phyloP scores from a whole-genome alignment of 2,329 filamentous ascomycete genomes.

The Pseudonectria foliicola region DNA sequence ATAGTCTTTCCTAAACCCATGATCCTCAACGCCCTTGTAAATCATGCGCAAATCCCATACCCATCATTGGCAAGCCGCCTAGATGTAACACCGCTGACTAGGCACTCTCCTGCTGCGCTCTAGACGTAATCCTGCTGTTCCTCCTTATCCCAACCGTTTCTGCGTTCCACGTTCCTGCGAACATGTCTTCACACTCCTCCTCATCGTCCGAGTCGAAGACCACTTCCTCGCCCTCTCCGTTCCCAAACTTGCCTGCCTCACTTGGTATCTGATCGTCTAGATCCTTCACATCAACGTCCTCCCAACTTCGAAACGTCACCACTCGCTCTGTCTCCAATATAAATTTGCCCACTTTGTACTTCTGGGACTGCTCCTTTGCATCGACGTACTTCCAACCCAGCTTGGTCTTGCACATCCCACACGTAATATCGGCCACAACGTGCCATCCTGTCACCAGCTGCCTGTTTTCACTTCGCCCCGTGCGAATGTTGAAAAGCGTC shows the following conservation, averaged over 20 bases:
- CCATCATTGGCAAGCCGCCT: no score
- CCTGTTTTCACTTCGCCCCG: constrained; percentile 48
- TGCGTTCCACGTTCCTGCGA: constrained; percentile 54
- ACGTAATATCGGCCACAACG: constrained; percentile 57
- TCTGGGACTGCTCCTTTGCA: constrained; percentile 50
- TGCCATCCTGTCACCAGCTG: constrained; percentile 57
- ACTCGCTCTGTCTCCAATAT: constrained; percentile 57
- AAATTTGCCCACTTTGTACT: constrained; percentile 63
- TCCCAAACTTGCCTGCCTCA: constrained; percentile 2
- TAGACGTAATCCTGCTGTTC: constrained; percentile 27
- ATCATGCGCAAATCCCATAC: no score
- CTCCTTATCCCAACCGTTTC: constrained; percentile 42
- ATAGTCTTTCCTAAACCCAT: constrained; percentile 4
- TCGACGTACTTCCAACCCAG: constrained; percentile 65
- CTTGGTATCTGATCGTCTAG: constrained; percentile 12
- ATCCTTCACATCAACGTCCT: constrained; percentile 18
- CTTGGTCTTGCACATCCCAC: constrained; percentile 46
- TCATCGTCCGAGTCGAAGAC: constrained; percentile 58
- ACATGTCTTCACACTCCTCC: constrained; percentile 61
- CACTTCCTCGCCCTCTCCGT: constrained; percentile 26
- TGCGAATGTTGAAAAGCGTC: constrained; percentile 46
- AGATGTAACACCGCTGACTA: constrained; percentile 3
- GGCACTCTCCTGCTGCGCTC: constrained; percentile 14
- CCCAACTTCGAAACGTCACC: constrained; percentile 47
- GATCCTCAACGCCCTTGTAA: neutral